These are phyloP conservation scores for Phyllosticta citrichinensis DNA, from an alignment of 2,329 filamentous ascomycete genomes.

Conservation along the genomic window DNA sequence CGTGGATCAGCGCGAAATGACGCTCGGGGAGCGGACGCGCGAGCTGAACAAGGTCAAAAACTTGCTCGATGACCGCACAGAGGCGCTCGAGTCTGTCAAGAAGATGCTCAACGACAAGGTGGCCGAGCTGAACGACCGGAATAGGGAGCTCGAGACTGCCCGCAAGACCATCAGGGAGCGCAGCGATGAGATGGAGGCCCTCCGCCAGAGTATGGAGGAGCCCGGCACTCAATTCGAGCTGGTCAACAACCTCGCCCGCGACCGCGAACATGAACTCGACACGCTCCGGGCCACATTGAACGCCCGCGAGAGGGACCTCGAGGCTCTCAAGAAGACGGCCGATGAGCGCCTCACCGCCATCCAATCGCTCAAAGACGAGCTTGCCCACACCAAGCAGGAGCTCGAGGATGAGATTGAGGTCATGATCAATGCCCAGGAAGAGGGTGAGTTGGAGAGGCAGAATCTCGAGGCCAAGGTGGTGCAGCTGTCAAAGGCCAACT, in stretches of 20 bases:
- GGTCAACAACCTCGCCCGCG: constrained; percentile 32
- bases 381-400: constrained; percentile 23
- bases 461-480: constrained; percentile 50
- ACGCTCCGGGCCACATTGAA: constrained; percentile 39
- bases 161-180: constrained; percentile 26
- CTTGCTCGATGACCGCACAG: constrained; percentile 22
- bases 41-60: constrained; percentile 22
- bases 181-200: constrained; percentile 26
- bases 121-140: constrained; percentile 24
- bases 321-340: constrained; percentile 23
- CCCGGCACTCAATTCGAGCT: constrained; percentile 30
- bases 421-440: constrained; percentile 34
- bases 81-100: constrained; percentile 23
- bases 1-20: not conserved
- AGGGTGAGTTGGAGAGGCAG: constrained; percentile 39
- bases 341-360: constrained; percentile 34
- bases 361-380: constrained; percentile 41
- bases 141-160: constrained; percentile 26
- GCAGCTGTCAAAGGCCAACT: constrained; percentile 21
- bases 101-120: constrained; percentile 25
- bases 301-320: constrained; percentile 21
- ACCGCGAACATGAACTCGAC: constrained; percentile 42
- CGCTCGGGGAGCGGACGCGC: constrained; percentile 21
- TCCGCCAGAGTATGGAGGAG: constrained; percentile 26
- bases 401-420: constrained; percentile 46